Evolutionary conservation across 2,329 filamentous ascomycete species (phyloP).

Genomic region (Alternaria sp.): DNA sequence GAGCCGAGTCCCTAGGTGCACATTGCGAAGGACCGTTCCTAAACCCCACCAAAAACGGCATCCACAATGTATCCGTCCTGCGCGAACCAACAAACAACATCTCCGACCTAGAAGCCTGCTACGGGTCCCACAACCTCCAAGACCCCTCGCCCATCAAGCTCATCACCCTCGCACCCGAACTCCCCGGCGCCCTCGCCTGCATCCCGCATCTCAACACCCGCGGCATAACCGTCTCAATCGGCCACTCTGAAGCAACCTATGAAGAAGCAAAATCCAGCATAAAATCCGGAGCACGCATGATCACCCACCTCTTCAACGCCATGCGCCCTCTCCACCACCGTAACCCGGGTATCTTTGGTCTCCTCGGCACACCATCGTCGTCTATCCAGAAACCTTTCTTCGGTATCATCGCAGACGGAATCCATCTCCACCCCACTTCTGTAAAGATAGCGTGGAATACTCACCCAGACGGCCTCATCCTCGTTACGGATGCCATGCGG

Average conservation of each 20-base stretch:
- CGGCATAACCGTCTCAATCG: constrained; percentile 80
- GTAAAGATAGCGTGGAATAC: constrained; percentile 90
- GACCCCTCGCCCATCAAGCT: constrained; percentile 67
- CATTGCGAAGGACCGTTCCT: constrained; percentile 94
- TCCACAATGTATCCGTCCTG: constrained; percentile 80
- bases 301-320: constrained; percentile 93
- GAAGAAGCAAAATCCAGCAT: constrained; percentile 79
- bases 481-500: constrained; percentile 93
- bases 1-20: constrained; percentile 86
- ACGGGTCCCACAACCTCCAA: constrained; percentile 73
- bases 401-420: constrained; percentile 88
- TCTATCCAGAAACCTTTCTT: constrained; percentile 72
- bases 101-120: constrained; percentile 72
- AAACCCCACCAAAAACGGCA: constrained; percentile 81
- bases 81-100: constrained; percentile 68
- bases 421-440: constrained; percentile 86
- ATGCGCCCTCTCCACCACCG: constrained; percentile 92
- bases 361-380: constrained; percentile 66
- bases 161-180: constrained; percentile 87
- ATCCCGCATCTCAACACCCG: constrained; percentile 72
- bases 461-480: constrained; percentile 82
- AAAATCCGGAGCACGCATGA: constrained; percentile 81
- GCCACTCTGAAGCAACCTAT: constrained; percentile 87
- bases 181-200: constrained; percentile 70
- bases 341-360: constrained; percentile 88